phyloP scores from a whole-genome alignment of 2,329 filamentous ascomycete genomes.

The Alternaria postmessia region DNA sequence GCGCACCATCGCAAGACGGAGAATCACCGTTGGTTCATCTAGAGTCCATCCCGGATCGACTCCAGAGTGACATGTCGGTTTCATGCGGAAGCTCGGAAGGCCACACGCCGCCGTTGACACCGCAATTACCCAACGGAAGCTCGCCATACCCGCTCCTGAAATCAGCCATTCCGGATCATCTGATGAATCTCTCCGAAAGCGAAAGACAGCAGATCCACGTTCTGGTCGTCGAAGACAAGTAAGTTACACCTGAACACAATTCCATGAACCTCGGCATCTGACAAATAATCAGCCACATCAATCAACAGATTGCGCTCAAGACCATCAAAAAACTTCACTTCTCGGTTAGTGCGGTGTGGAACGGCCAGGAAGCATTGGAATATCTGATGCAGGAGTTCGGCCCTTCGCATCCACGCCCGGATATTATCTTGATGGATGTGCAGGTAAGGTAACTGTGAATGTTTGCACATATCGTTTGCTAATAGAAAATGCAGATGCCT shows the following conservation, averaged over 20 bases:
- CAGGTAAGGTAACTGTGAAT: constrained; percentile 65
- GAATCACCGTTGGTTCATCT: constrained; percentile 66
- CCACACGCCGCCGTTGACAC: constrained; percentile 55
- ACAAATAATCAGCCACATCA: constrained; percentile 58
- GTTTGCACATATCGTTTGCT: not conserved
- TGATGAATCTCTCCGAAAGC: constrained; percentile 60
- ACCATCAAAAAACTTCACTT: constrained; percentile 79
- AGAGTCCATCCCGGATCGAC: constrained; percentile 70
- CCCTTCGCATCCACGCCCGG: constrained; percentile 64
- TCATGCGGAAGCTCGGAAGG: constrained; percentile 74
- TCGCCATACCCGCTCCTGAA: constrained; percentile 37
- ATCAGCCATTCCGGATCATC: constrained; percentile 36
- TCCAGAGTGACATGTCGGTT: constrained; percentile 65
- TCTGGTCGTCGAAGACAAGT: constrained; percentile 85
- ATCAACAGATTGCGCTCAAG: constrained; percentile 78
- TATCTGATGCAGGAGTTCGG: constrained; percentile 68
- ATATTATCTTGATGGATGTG: constrained; percentile 81
- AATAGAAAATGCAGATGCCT: constrained; percentile 26
- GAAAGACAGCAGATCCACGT: constrained; percentile 72
- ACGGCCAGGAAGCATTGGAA: constrained; percentile 79
- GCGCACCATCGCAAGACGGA: constrained; percentile 64
- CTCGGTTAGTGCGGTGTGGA: constrained; percentile 74
- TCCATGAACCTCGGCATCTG: constrained; percentile 6
- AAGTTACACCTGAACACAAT: constrained; percentile 45
- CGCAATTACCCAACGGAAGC: constrained; percentile 32